Conservation (phyloP, 2,329 filamentous ascomycete species). For the Fusarium veterinarium region DNA sequence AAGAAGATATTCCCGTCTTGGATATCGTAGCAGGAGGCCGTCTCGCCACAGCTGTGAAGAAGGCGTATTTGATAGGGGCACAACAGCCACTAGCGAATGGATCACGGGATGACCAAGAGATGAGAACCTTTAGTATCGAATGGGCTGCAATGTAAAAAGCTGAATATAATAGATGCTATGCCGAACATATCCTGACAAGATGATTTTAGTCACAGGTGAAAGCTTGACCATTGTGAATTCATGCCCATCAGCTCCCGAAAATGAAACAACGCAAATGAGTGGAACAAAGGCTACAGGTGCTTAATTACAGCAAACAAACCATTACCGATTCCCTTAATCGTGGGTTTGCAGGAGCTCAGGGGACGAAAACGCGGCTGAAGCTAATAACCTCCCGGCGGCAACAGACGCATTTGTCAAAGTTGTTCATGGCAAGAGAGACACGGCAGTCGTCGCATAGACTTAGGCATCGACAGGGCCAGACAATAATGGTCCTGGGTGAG, state of each 20-base stretch:
- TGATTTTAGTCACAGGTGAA: conserved; percentile 6
- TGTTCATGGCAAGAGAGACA: conserved; percentile 94
- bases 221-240: conserved; percentile 3
- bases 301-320: neutral
- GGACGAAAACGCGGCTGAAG: conserved; percentile 92
- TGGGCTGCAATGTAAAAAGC: conserved; percentile 87
- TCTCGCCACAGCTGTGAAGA: conserved; percentile 94
- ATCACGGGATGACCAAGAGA: conserved; percentile 50
- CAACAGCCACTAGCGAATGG: conserved; percentile 55
- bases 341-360: conserved; percentile 49
- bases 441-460: conserved; percentile 95
- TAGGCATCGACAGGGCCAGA: conserved; percentile 96
- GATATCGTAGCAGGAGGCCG: conserved; percentile 88
- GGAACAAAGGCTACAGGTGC: conserved; percentile 45
- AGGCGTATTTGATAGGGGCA: conserved; percentile 89
- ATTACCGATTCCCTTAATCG: neutral
- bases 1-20: conserved; percentile 85
- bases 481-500: conserved; percentile 85
- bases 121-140: conserved; percentile 86
- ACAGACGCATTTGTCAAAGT: conserved; percentile 96
- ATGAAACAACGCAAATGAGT: conserved; percentile 10
- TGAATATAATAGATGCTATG: conserved; percentile 21
- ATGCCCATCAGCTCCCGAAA: conserved; percentile 26
- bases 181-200: conserved; percentile 11
- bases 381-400: conserved; percentile 89